Base-by-base conservation (phyloP, 139 green algal species). In the Ettlia oleoabundans region DNA sequence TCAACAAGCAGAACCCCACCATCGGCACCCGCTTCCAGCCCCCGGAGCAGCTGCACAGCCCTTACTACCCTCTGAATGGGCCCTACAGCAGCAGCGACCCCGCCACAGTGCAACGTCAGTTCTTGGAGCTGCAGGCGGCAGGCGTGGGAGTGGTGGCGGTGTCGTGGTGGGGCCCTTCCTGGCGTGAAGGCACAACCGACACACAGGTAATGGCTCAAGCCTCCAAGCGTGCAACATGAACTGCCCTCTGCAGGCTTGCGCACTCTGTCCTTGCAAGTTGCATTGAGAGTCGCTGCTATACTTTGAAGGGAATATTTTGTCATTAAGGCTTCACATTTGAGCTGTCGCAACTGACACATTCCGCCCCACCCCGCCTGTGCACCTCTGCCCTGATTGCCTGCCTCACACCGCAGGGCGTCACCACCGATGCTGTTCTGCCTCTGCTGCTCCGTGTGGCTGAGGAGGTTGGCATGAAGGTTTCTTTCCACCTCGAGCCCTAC, bases 401-500 rank as follows among this genome's bases (percentile, higher is more conserved):
- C 47, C 47, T 15, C 13, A 15, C 47, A 15, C 13, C 47, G 47
- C 71, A 78, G 71, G 71, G 71, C 32, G 71, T 78, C 5, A 62
- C 43, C 4, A 78, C 71, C 1, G 71, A 78, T 6, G 47, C 33
- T 6, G 40, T 64, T 18, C 47, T 78, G 71, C 71, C 71, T 24
- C 30, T 21, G 30, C 47, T 78, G 33, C 47, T 78, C 32, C 40
- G 26, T 28, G 71, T 43, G 8, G 71, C 71, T 15, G 71, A 65
- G 71, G 47, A 8, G 47, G 73, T 35, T 21, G 73, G 73, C 52
- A 28, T 80, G 24, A 18, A 4, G 0, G 38, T 80, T 10, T 38
- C 73, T 1, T 37, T 80, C 32, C 73, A 80, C 38, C 38, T 80
- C 35, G 73, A 80, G 52, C 73, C 73, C 0, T 80, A 80, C 73